phyloP scores from a whole-genome alignment of 2,329 filamentous ascomycete genomes.

The Phoma sp. region DNA sequence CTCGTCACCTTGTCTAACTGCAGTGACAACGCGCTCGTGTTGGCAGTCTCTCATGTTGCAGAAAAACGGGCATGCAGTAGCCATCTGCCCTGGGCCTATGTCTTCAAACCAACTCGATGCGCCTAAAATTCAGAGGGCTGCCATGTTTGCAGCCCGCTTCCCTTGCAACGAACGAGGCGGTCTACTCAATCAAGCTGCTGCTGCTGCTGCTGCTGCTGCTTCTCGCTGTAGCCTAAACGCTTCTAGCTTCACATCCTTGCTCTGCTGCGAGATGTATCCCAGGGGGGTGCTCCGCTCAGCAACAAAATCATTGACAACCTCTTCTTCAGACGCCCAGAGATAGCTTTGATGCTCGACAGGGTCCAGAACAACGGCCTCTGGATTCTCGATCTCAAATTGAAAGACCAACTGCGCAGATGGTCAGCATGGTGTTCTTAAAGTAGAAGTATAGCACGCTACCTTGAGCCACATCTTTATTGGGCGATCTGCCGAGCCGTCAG shows the following conservation, averaged over 20 bases:
- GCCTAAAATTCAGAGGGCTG: too few species aligned
- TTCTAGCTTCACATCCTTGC: slow-evolving; percentile 44
- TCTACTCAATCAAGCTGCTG: not conserved
- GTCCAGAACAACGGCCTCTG: slow-evolving; percentile 39
- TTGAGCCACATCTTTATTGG: slow-evolving; percentile 42
- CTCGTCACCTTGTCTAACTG: too few species aligned
- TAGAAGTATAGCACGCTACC: slow-evolving; percentile 12
- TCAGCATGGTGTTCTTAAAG: not conserved
- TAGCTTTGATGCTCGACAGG: slow-evolving; percentile 52
- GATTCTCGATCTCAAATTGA: slow-evolving; percentile 42
- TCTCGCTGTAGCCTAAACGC: slow-evolving; percentile 39
- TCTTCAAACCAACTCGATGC: not conserved
- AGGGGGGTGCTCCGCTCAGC: slow-evolving; percentile 32
- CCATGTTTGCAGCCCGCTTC: not conserved
- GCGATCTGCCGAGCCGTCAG: slow-evolving; percentile 21
- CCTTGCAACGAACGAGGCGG: too few species aligned
- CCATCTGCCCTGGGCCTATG: too few species aligned
- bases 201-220: not conserved
- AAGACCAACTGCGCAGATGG: slow-evolving; percentile 29
- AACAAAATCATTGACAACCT: slow-evolving; percentile 40
- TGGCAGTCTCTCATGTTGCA: too few species aligned
- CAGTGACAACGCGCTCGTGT: too few species aligned
- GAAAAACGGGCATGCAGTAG: too few species aligned
- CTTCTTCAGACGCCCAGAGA: slow-evolving; percentile 50
- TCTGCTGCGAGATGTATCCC: slow-evolving; percentile 38